These are phyloP conservation scores for Xylaria sp. DNA, from an alignment of 2,329 filamentous ascomycete species.

Conservation along the genomic window DNA sequence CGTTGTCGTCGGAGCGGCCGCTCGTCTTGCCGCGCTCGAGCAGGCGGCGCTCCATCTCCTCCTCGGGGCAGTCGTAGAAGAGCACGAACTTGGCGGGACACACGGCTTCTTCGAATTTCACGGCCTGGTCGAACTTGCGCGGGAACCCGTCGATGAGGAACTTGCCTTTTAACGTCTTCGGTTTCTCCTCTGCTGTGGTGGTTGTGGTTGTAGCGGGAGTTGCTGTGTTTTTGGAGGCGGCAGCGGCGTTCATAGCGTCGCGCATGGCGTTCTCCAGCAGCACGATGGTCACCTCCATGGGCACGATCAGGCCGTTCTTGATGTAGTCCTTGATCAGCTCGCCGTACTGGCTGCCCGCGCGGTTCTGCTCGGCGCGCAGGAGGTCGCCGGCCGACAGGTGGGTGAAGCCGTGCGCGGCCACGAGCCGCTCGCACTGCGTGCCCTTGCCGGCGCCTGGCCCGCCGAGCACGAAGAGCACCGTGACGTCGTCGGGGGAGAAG, in stretches of 20 bases:
- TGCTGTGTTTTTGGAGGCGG: neutral
- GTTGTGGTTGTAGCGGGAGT: conserved; percentile 17
- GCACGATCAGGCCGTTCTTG: conserved; percentile 93
- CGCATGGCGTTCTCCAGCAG: conserved; percentile 94
- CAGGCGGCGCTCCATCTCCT: conserved; percentile 84
- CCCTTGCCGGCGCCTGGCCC: conserved; percentile 96
- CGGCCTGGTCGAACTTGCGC: conserved; percentile 94
- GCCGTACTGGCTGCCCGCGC: conserved; percentile 87
- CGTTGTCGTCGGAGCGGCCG: conserved; percentile 92
- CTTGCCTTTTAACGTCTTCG: conserved; percentile 58
- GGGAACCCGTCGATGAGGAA: conserved; percentile 90
- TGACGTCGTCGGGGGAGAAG: conserved; percentile 81
- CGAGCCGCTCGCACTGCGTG: conserved; percentile 91
- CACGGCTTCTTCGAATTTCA: conserved; percentile 91
- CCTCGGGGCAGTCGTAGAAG: conserved; percentile 94
- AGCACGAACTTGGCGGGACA: conserved; percentile 86
- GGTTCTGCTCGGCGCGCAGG: conserved; percentile 91
- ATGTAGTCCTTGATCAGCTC: conserved; percentile 94
- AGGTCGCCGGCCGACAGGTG: conserved; percentile 95
- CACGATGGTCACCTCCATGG: conserved; percentile 98
- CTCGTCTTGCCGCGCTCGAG: conserved; percentile 93
- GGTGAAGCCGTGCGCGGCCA: conserved; percentile 87
- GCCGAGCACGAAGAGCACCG: conserved; percentile 96
- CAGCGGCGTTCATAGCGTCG: conserved; percentile 62
- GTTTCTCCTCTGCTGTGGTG: neutral